Percentiles rank a stretch among this genome's conserved stretches.
phyloP scores from a whole-genome alignment of 78 protist species.

The Mastigamoeba balamuthi region DNA sequence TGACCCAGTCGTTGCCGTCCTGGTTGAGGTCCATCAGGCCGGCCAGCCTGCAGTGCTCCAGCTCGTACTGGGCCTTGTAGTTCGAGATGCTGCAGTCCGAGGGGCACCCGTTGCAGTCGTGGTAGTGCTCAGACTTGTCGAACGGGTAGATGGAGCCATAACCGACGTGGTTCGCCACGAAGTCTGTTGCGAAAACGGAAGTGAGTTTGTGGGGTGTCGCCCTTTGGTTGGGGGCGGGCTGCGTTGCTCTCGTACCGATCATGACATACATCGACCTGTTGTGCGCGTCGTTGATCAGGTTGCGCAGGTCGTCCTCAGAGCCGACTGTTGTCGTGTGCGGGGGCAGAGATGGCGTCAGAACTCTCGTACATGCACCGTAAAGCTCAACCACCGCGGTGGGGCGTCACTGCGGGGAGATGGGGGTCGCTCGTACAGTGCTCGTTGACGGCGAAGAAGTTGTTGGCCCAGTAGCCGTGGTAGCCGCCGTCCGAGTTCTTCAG shows the following conservation, averaged over 20 bases:
- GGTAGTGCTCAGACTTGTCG: conserved; percentile 43
- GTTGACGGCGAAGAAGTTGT: conserved; percentile 15
- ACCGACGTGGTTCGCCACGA: conserved; percentile 50
- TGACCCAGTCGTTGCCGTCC: conserved; percentile 47
- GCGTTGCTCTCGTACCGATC: no score
- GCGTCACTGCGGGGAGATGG: no score
- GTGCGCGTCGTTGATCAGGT: conserved; percentile 2
- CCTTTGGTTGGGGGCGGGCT: no score
- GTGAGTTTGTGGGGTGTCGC: no score
- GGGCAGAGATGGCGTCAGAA: no score
- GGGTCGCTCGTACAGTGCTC: no score
- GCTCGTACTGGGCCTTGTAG: conserved; percentile 38
- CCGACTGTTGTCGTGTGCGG: no score
- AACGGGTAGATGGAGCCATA: conserved; percentile 41
- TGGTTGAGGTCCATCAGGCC: conserved; percentile 82
- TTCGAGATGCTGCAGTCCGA: conserved; percentile 40
- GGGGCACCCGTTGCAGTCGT: conserved; percentile 36
- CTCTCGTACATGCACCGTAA: no score
- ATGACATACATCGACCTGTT: conserved; percentile 17
- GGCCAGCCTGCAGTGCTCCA: no score
- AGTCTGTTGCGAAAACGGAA: no score
- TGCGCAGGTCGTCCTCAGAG: conserved; percentile 11
- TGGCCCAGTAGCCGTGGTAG: neutral
- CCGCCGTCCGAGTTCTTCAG: conserved; percentile 14
- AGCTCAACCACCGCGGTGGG: no score